These are phyloP conservation scores for carrot (Daucus carota) DNA, from an alignment of 129 eudicot species.

Conservation along the genomic window DNA sequence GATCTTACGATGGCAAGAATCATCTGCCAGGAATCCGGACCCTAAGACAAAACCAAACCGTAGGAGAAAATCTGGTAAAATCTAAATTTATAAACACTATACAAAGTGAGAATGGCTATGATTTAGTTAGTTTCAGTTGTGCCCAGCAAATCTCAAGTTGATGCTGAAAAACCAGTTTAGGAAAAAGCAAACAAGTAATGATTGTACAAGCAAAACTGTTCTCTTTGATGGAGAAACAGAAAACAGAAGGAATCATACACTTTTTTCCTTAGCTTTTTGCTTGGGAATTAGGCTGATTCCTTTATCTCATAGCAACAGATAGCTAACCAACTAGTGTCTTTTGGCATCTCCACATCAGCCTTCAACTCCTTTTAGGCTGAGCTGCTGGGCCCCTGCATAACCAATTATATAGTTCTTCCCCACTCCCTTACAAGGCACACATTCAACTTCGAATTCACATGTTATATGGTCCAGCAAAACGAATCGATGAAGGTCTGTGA, in stretches of 20 bases:
- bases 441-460: too few species aligned
- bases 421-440: constrained; percentile 14
- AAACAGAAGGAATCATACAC: constrained; percentile 2
- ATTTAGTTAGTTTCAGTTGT: too few species aligned
- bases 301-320: background rate
- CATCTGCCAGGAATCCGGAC: too few species aligned
- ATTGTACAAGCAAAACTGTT: background rate
- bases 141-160: background rate
- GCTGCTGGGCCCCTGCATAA: constrained; percentile 26
- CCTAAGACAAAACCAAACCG: background rate
- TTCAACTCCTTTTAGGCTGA: background rate
- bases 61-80: background rate
- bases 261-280: background rate
- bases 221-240: constrained; percentile 5
- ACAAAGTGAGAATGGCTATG: background rate
- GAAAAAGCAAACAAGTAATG: background rate
- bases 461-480: constrained; percentile 22
- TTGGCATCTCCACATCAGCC: constrained; percentile 6
- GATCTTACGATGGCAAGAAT: too few species aligned
- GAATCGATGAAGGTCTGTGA: background rate
- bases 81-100: background rate
- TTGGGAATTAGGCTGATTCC: constrained; percentile 1
- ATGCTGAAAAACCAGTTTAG: background rate
- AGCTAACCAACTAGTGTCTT: background rate
- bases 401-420: constrained; percentile 9